Evolutionary conservation across 345 rosid species (phyloP), one percentile per base, ranked within the genome.

Genomic region (Cardamine resedifolia): DNA sequence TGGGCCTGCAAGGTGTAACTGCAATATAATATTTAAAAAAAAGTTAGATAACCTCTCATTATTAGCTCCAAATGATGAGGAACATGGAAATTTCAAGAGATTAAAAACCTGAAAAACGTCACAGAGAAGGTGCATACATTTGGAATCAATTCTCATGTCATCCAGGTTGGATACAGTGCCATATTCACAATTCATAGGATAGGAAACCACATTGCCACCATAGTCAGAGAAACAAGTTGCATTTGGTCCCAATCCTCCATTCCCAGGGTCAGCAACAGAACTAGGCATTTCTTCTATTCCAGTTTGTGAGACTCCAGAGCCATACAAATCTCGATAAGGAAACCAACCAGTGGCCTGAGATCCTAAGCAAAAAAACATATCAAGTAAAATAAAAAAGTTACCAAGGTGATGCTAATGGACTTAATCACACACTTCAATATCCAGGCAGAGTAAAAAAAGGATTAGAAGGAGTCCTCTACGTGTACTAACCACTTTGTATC

Each of bases 1-100:
- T 55, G 52, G 67, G 60, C 34, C 56, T 70, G 26, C 10, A 50
- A 30, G 73, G 79, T 69, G 78, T 77, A 75, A 41, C 97, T 83
- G 85, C 76, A 78, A 75, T 53, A 60, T 48, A 47, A 58, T 41
- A 50, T n/a, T n/a, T n/a, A 51, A 71, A 41, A 30, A 60, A 34
- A 45, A 66, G 74, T 79, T 16, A 78, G 64, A 49, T 38, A 57
- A 49, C 9, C 10, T 20, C 27, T 31, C 3, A 2, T n/a, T 21
- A 19, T 12, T 28, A 57, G 18, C 53, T 28, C 10, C 55, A 68
- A 28, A 43, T 41, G 44, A 28, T 28, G 51, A 27, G 16, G 7
- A 43, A 55, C 45, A 19, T 30, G 12, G 6, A 58, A 43, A 61
- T 43, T 18, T 27, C 1, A 27, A 18, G 2, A n/a, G 24, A 43